phyloP scores from a whole-genome alignment of 2,329 filamentous ascomycete genomes.

The Pezicula neosporulosa region DNA sequence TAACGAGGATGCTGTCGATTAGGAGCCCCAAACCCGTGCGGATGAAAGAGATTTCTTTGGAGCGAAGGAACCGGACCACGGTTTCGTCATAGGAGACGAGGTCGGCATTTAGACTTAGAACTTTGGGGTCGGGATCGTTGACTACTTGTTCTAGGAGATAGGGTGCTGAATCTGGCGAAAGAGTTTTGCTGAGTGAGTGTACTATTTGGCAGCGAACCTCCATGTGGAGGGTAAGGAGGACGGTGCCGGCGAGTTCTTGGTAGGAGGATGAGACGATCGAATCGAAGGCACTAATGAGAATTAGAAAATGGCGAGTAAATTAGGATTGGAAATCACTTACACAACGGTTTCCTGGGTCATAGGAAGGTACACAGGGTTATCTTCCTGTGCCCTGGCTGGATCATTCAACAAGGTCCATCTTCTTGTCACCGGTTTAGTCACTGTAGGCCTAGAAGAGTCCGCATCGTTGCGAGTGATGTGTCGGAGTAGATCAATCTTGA shows the following conservation, averaged over 20 bases:
- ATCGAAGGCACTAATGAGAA: conserved; percentile 68
- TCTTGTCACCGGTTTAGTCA: conserved; percentile 43
- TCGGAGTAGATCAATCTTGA: conserved; percentile 76
- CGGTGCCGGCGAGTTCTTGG: conserved; percentile 72
- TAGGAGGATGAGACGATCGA: conserved; percentile 81
- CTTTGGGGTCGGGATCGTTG: conserved; percentile 72
- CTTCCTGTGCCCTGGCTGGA: conserved; percentile 52
- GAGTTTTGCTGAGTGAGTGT: conserved; percentile 66
- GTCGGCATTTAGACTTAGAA: conserved; percentile 79
- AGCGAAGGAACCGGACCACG: conserved; percentile 67
- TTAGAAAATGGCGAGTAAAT: background rate
- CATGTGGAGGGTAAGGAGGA: conserved; percentile 82
- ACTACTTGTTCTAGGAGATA: conserved; percentile 70
- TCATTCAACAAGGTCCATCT: conserved; percentile 82
- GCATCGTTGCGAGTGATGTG: conserved; percentile 75
- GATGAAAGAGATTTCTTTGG: conserved; percentile 70
- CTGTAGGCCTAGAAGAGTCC: conserved; percentile 51
- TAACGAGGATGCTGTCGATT: conserved; percentile 75
- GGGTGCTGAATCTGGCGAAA: conserved; percentile 57
- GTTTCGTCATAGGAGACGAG: conserved; percentile 88
- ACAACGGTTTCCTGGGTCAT: conserved; percentile 81
- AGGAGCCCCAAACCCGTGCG: conserved; percentile 72
- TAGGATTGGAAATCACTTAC: conserved; percentile 44
- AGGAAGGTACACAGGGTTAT: conserved; percentile 75
- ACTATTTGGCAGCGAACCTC: conserved; percentile 85